Conservation (phyloP, 1,139 yeast species). For the Sugiyamaella xylanicola region DNA sequence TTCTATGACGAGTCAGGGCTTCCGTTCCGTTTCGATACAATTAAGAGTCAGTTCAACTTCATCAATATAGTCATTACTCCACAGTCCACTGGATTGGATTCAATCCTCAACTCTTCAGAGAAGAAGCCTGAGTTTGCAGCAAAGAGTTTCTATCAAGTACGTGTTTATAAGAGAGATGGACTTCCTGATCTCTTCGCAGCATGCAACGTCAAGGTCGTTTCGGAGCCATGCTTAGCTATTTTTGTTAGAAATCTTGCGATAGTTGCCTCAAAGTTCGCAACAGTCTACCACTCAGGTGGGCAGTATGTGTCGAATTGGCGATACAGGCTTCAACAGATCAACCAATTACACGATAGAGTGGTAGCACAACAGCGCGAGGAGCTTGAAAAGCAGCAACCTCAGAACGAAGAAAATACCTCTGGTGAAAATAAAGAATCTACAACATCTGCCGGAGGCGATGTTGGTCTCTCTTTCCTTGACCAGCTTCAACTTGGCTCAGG, state of each 20-base stretch:
- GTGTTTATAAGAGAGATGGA: slow-evolving; percentile 64
- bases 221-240: slow-evolving; percentile 59
- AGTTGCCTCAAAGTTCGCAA: slow-evolving; percentile 71
- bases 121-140: slow-evolving; percentile 1
- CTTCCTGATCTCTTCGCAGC: slow-evolving; percentile 79
- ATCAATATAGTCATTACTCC: slow-evolving; percentile 79
- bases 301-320: slow-evolving; percentile 66
- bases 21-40: slow-evolving; percentile 69
- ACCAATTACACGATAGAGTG: slow-evolving; percentile 51
- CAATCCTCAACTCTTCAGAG: slow-evolving; percentile 10
- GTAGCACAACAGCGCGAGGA: slow-evolving; percentile 31
- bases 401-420: too few species aligned
- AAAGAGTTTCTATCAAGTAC: slow-evolving; percentile 55
- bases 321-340: slow-evolving; percentile 61
- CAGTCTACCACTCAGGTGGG: slow-evolving; percentile 56
- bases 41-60: slow-evolving; percentile 80
- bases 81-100: slow-evolving; percentile 43
- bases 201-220: slow-evolving; percentile 69
- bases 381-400: slow-evolving; percentile 11
- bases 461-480: slow-evolving; percentile 33
- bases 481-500: slow-evolving; percentile 31
- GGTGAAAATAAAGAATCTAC: too few species aligned
- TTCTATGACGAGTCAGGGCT: slow-evolving; percentile 74
- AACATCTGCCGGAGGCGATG: slow-evolving; percentile 20
- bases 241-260: slow-evolving; percentile 69